phyloP scores from a whole-genome alignment of 352 stramenopile genomes.

The Phytopythium mirpurense region DNA sequence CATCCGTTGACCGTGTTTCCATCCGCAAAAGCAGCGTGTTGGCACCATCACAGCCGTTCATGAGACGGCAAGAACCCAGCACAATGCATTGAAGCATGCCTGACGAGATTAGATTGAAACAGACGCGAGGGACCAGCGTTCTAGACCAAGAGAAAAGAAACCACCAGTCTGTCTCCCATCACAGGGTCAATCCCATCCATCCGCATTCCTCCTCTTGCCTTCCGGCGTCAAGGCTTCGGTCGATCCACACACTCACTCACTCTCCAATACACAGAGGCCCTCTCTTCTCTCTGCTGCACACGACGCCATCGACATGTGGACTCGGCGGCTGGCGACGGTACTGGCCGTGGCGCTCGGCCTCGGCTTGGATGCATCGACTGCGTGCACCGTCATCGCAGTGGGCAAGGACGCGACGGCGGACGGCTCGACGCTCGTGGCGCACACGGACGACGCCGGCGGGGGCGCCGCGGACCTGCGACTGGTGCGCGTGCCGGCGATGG shows the following conservation, averaged over 20 bases:
- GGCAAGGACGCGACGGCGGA: constrained; percentile 69
- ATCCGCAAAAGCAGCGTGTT: not conserved
- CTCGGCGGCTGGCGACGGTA: not conserved
- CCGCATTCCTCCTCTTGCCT: no score
- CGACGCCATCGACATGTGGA: constrained; percentile 5
- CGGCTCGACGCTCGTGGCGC: constrained; percentile 84
- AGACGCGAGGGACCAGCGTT: not conserved
- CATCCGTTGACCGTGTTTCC: not conserved
- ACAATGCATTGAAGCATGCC: no score
- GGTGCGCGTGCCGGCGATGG: constrained; percentile 84
- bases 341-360: not conserved
- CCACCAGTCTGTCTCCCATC: no score
- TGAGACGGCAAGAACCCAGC: no score
- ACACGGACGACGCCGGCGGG: constrained; percentile 81
- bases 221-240: no score
- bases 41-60: not conserved
- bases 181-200: no score
- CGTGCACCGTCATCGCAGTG: constrained; percentile 88
- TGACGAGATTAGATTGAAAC: no score
- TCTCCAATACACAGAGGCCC: no score
- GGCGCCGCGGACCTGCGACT: constrained; percentile 87
- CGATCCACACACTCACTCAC: no score
- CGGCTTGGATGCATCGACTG: not conserved
- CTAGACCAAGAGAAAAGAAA: not conserved
- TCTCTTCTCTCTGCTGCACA: no score